A percentile compares a stretch with the other conserved stretches of the same genome.
These are phyloP conservation scores for Amylostereum areolatum DNA, from an alignment of 1,284 basidiomycete genomes.

Conservation along the genomic window DNA sequence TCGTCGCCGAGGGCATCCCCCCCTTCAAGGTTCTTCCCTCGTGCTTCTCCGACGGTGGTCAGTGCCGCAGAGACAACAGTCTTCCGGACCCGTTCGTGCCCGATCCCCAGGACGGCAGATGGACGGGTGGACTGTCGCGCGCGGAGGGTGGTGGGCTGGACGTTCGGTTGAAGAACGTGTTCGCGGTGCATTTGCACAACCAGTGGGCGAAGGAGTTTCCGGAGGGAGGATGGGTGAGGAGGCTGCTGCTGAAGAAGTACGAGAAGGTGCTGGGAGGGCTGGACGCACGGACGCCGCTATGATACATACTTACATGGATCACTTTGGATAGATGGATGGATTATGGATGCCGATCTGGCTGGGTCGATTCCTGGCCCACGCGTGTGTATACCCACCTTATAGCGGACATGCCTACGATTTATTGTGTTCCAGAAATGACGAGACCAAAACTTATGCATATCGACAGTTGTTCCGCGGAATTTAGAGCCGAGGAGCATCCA, in stretches of 20 bases:
- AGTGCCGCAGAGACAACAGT: conserved; percentile 82
- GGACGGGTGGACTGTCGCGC: conserved; percentile 48
- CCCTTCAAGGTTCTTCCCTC: conserved; percentile 90
- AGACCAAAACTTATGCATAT: no score
- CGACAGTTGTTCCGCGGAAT: no score
- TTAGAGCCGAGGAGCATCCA: no score
- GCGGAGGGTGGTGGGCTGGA: conserved; percentile 67
- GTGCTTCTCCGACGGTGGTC: conserved; percentile 87
- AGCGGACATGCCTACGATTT: no score
- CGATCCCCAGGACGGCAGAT: conserved; percentile 52
- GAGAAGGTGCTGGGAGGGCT: conserved; percentile 32
- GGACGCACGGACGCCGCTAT: neutral
- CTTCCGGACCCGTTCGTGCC: conserved; percentile 82
- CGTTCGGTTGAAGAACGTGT: conserved; percentile 60
- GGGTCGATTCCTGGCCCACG: no score
- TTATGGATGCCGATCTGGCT: no score
- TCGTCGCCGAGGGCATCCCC: conserved; percentile 63
- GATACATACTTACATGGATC: no score
- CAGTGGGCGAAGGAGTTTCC: conserved; percentile 87
- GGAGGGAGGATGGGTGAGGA: conserved; percentile 72
- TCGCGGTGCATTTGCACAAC: conserved; percentile 88
- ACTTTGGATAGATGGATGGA: no score
- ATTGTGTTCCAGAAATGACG: no score
- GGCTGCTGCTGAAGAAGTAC: conserved; percentile 62
- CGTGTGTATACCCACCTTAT: no score